Evolutionary conservation across 257 asterid species (phyloP), one percentile per base, ranked within the genome.

Genomic region (Fraxinus cuspidata): DNA sequence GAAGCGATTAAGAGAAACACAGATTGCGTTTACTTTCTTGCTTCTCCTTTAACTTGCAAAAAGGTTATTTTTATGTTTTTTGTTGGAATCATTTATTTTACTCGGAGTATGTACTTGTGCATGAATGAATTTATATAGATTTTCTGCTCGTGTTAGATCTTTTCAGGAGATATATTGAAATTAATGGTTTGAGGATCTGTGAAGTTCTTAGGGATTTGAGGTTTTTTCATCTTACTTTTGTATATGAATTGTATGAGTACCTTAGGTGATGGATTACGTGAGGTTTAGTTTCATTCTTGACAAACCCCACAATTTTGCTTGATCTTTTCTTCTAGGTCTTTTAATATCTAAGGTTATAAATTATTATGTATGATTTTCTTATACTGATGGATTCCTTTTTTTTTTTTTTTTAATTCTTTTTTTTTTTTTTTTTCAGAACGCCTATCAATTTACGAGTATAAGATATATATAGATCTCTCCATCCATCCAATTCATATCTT

Each of bases 11-110:
- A 88, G 84, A 83, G 94, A 37, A 90, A 86, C 87, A 92, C 97
- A 63, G 97, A 94, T 81, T 92, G 98, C 81, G 97, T 94, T 51
- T 94, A 94, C 90, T 94, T 94, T 83, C 88, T 94, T 13, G 98
- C 98, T 3, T 94, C 97, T 16, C 98, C 98, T 76, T 88, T 94
- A 81, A 94, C 98, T 78, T 94, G 98, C 94, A 94, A 94, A 82
- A 94, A 92, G 97, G 98, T 92, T 1, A 35, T 27, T 64, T 72
- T 74, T 44, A 73, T 27, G 49, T 1, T 4, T 31, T 73, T 9
- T 16, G 10, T 4, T 25, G 18, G 35, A 25, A 27, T 27, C 18
- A 12, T 63, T 11, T 27, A 63, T 16, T 63, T 25, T 27, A 25
- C 16, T 27, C 2, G 7, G 7, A 63, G 35, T 70, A 72, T 47